These are phyloP conservation scores for Lipomyces starkeyi DNA, from an alignment of 805 yeast species.

Conservation along the genomic window DNA sequence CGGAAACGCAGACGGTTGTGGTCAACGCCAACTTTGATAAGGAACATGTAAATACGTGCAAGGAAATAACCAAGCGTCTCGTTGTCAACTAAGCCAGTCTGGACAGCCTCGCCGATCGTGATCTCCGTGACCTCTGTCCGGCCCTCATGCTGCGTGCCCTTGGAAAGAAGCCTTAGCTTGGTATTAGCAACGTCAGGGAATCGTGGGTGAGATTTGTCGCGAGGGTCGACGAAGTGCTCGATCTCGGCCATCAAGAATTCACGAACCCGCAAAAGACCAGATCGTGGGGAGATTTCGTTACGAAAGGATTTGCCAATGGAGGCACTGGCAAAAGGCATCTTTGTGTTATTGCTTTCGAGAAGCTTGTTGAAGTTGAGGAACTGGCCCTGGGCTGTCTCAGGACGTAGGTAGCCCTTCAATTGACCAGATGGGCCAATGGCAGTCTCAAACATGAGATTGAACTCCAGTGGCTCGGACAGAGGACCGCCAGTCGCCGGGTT, in stretches of 20 bases:
- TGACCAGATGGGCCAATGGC: slow-evolving; percentile 99
- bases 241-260: slow-evolving; percentile 99
- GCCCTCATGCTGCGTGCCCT: slow-evolving; percentile 86
- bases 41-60: slow-evolving; percentile 87
- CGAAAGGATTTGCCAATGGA: slow-evolving; percentile 98
- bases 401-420: slow-evolving; percentile 92
- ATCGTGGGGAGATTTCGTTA: slow-evolving; percentile 98
- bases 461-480: slow-evolving; percentile 89
- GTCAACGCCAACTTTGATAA: slow-evolving; percentile 89
- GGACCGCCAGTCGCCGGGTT: slow-evolving; percentile 91
- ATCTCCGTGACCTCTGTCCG: slow-evolving; percentile 66
- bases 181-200: slow-evolving; percentile 78
- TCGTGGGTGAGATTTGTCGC: slow-evolving; percentile 78
- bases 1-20: slow-evolving; percentile 85
- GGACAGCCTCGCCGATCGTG: slow-evolving; percentile 90
- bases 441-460: slow-evolving; percentile 98
- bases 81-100: slow-evolving; percentile 87
- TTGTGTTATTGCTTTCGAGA: slow-evolving; percentile 91
- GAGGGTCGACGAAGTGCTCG: slow-evolving; percentile 97
- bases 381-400: slow-evolving; percentile 99
- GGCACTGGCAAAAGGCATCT: slow-evolving; percentile 99
- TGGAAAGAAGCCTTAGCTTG: slow-evolving; percentile 79
- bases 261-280: slow-evolving; percentile 96
- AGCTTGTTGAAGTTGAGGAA: slow-evolving; percentile 93
- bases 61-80: slow-evolving; percentile 96